phyloP scores from a whole-genome alignment of 352 stramenopile genomes.

The Phytophthora litchii region DNA sequence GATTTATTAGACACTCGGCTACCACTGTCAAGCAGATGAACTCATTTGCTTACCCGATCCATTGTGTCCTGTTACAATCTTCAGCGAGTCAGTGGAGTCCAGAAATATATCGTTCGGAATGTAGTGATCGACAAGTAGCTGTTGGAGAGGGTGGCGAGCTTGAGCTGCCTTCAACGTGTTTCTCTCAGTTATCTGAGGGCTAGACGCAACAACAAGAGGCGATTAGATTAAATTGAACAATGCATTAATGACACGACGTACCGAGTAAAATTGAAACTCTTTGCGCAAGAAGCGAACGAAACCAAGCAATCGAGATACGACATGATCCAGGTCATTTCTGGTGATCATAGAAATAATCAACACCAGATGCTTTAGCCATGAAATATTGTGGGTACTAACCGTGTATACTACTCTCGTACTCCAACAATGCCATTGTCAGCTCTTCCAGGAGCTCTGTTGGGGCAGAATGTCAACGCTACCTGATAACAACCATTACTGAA shows the following conservation, averaged over 20 bases:
- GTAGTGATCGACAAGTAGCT: slow-evolving; percentile 83
- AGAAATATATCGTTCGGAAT: slow-evolving; percentile 82
- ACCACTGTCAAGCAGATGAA: background rate
- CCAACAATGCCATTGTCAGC: slow-evolving; percentile 68
- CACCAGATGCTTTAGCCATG: background rate
- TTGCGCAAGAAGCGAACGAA: slow-evolving; percentile 64
- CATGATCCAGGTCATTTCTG: slow-evolving; percentile 77
- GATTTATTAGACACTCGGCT: background rate
- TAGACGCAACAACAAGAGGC: slow-evolving; percentile 6
- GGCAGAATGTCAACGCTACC: background rate
- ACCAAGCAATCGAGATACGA: slow-evolving; percentile 76
- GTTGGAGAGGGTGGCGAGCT: slow-evolving; percentile 82
- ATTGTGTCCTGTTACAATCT: slow-evolving; percentile 85
- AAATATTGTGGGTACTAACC: slow-evolving; percentile 31
- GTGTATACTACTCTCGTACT: slow-evolving; percentile 75
- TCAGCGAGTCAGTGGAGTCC: slow-evolving; percentile 47
- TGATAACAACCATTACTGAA: background rate
- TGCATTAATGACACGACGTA: slow-evolving; percentile 17
- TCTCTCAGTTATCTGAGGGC: slow-evolving; percentile 53
- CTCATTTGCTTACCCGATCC: slow-evolving; percentile 66
- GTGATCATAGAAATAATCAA: slow-evolving; percentile 4
- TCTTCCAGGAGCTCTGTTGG: slow-evolving; percentile 74
- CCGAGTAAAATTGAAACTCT: slow-evolving; percentile 81
- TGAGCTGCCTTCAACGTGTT: slow-evolving; percentile 61
- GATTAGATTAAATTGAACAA: too few species aligned